Base-by-base conservation (phyloP, 179 eudicot genomes). In the Beta corolliflora region DNA sequence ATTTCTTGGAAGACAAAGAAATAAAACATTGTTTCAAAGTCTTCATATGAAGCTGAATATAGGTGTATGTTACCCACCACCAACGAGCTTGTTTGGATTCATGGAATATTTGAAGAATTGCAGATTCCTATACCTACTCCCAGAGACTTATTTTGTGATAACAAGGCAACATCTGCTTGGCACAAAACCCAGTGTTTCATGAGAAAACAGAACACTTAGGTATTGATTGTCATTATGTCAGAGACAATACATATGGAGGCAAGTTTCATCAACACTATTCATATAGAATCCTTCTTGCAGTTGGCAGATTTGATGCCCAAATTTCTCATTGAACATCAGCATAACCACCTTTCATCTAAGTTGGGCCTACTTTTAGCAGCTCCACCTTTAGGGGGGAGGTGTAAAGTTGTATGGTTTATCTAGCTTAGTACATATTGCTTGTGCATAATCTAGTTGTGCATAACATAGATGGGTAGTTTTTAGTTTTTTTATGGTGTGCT, bases 231-330 rank as follows among this genome's bases (percentile, higher is more conserved):
- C 77, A 75, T 9, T 75, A 75, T 55, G 60, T 50, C 0, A 23
- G 77, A 9, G 73, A 70, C 13, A 13, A 70, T 46, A 1, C 44
- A 21, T 5, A 5, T n/a, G n/a, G n/a, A n/a, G 12, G 52, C 15
- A 16, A 53, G 73, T 4, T 44, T 70, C 18, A 0, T 70, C 0
- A 0, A 18, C 10, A 74, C 65, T 13, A 19, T 25, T 9, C 48
- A 74, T 74, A 64, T 74, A 0, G 7, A 0, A 3, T 54, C 48
- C 4, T 5, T 9, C 5, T 5, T 46, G 7, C 48, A 74, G 29
- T 19, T 74, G 2, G 65, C 21, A 11, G 77, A n/a, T n/a, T n/a
- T n/a, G n/a, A n/a, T n/a, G n/a, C n/a, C 77, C 4, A 74, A 74
- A 45, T 5, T 64, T 23, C 11, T 74, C 1, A 61, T 44, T 16